Evolutionary conservation across 257 asterid genomes (phyloP).

Genomic region (Catharanthus roseus): DNA sequence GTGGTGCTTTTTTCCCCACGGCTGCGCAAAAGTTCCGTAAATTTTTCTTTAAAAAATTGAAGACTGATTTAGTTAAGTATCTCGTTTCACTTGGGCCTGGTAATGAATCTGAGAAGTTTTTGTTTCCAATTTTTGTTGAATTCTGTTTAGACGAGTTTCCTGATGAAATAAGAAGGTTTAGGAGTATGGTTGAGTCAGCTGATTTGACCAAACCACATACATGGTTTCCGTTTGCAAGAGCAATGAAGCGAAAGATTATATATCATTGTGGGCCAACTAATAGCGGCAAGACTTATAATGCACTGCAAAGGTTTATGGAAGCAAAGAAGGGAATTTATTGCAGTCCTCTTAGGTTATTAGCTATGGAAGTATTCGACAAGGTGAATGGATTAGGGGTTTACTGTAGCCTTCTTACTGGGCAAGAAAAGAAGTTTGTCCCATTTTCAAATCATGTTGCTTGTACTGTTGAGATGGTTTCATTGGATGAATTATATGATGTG

Average conservation of each 20-base stretch:
- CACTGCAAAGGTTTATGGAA: conserved; percentile 90
- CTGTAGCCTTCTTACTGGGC: conserved; percentile 86
- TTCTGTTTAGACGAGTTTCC: conserved; percentile 70
- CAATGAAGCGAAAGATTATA: conserved; percentile 79
- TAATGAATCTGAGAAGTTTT: conserved; percentile 55
- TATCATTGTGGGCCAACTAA: conserved; percentile 98
- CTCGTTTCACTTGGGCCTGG: conserved; percentile 66
- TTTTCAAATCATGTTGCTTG: conserved; percentile 94
- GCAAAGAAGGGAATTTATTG: conserved; percentile 88
- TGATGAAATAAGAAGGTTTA: conserved; percentile 64
- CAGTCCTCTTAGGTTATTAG: conserved; percentile 91
- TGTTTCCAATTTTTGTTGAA: conserved; percentile 84
- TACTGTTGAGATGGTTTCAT: conserved; percentile 91
- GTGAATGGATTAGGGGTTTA: conserved; percentile 84
- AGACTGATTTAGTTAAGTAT: conserved; percentile 47
- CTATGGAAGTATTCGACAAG: conserved; percentile 96
- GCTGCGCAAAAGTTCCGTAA: conserved; percentile 53
- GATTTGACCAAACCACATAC: conserved; percentile 91
- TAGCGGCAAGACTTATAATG: conserved; percentile 95
- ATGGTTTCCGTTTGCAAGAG: conserved; percentile 98
- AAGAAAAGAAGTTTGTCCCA: conserved; percentile 77
- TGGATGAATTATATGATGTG: conserved; percentile 74
- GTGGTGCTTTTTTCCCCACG: conserved; percentile 67
- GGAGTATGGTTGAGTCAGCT: conserved; percentile 75
- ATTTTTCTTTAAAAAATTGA: conserved; percentile 49